phyloP scores from a whole-genome alignment of 1,284 basidiomycete species.

The Coniferiporia weirii region DNA sequence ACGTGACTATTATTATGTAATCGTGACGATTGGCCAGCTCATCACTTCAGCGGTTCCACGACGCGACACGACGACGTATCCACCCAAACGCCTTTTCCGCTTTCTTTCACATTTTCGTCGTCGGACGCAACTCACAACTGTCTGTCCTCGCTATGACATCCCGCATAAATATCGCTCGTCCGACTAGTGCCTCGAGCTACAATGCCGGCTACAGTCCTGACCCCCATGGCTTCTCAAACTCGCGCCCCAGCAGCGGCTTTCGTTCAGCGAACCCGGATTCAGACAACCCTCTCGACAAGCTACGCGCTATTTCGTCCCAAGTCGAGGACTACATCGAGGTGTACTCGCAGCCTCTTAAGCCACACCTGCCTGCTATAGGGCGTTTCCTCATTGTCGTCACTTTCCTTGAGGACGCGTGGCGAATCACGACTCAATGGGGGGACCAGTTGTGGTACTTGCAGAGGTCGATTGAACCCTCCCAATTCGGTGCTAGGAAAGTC shows the following conservation, averaged over 20 bases:
- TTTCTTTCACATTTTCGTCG: neutral
- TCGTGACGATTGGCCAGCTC: conserved; percentile 1
- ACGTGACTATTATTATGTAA: neutral
- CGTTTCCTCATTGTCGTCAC: conserved; percentile 98
- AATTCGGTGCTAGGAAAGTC: neutral
- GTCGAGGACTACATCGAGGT: conserved; percentile 93
- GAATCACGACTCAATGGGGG: conserved; percentile 91
- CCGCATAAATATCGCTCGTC: conserved; percentile 77
- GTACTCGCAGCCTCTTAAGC: conserved; percentile 90
- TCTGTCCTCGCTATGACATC: conserved; percentile 52
- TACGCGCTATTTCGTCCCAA: conserved; percentile 72
- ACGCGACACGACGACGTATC: neutral
- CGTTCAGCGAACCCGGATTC: conserved; percentile 59
- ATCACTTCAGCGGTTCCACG: conserved; percentile 1
- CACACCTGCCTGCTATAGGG: conserved; percentile 91
- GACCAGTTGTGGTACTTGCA: conserved; percentile 98
- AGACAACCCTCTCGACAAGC: conserved; percentile 79
- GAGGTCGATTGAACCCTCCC: conserved; percentile 51
- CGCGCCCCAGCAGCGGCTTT: conserved; percentile 62
- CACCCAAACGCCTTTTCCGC: neutral
- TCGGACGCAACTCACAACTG: neutral
- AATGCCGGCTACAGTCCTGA: conserved; percentile 58
- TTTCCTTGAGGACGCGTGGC: conserved; percentile 93
- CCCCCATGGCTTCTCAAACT: conserved; percentile 70
- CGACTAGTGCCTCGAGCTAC: conserved; percentile 46